A percentile compares a stretch with the other conserved stretches of the same genome.
These are phyloP conservation scores for Colletotrichum magnum DNA, from an alignment of 2,329 filamentous ascomycete species.

Conservation along the genomic window DNA sequence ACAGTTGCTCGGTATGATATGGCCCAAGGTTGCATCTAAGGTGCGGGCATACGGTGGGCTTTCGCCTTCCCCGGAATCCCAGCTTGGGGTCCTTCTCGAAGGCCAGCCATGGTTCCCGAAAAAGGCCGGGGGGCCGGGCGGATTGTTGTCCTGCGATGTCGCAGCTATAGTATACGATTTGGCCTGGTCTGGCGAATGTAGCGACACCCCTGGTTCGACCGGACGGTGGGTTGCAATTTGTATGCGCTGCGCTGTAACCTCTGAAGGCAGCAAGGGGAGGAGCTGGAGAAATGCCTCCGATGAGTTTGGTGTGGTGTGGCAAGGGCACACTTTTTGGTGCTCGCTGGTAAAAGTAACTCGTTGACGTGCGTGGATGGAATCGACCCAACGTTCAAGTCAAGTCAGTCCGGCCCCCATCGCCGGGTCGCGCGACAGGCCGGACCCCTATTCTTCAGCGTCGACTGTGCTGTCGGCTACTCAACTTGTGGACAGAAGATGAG, in stretches of 20 bases:
- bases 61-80: conserved; percentile 8
- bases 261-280: conserved; percentile 5
- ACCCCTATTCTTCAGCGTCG: conserved; percentile 12
- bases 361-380: background rate
- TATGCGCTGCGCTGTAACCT: conserved; percentile 18
- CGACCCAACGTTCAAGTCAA: conserved; percentile 18
- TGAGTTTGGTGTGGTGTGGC: conserved; percentile 8
- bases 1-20: conserved; percentile 7
- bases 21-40: conserved; percentile 3
- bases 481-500: conserved; percentile 4
- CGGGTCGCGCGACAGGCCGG: conserved; percentile 11
- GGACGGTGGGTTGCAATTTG: background rate
- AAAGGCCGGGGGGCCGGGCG: conserved; percentile 11
- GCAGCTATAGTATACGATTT: conserved; percentile 11
- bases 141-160: conserved; percentile 11
- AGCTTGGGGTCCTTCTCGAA: conserved; percentile 19
- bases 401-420: conserved; percentile 15
- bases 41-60: conserved; percentile 6
- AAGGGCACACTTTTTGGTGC: no score
- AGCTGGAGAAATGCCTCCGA: conserved; percentile 28
- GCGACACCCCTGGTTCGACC: conserved; percentile 4
- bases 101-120: conserved; percentile 22
- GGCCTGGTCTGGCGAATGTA: conserved; percentile 3
- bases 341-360: conserved; percentile 1
- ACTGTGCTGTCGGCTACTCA: conserved; percentile 12